Conservation (phyloP, 2,329 filamentous ascomycete genomes). For the Colletotrichum falcatum region DNA sequence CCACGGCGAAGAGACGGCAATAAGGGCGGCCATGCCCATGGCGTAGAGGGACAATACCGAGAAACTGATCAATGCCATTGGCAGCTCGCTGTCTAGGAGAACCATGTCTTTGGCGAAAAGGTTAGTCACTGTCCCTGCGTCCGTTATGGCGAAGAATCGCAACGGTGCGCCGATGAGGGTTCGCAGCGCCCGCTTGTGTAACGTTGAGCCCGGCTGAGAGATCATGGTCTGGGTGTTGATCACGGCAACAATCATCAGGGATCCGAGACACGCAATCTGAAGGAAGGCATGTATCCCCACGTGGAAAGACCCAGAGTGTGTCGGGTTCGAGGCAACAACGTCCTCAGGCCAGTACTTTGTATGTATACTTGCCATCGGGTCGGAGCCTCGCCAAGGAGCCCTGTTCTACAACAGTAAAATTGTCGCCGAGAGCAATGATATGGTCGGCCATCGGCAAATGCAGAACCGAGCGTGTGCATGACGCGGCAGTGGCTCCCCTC, state of each 20-base stretch:
- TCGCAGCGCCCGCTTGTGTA: constrained; percentile 49
- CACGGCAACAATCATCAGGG: constrained; percentile 43
- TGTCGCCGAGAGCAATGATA: constrained; percentile 56
- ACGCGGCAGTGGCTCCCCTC: constrained; percentile 45
- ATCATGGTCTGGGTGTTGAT: too few relatives aligned
- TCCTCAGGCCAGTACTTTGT: constrained; percentile 57
- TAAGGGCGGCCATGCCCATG: constrained; percentile 60
- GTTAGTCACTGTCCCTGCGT: constrained; percentile 56
- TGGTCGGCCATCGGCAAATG: constrained; percentile 57
- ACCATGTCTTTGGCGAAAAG: constrained; percentile 60
- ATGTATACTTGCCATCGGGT: constrained; percentile 53
- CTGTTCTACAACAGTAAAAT: constrained; percentile 57
- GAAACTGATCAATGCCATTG: constrained; percentile 50
- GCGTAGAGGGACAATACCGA: constrained; percentile 43
- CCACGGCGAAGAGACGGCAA: constrained; percentile 57
- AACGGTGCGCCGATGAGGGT: constrained; percentile 53
- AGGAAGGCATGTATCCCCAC: constrained; percentile 49
- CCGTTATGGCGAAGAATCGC: constrained; percentile 57
- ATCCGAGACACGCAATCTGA: constrained; percentile 38
- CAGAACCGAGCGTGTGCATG: constrained; percentile 55
- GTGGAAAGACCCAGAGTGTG: constrained; percentile 45
- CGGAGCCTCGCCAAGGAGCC: constrained; percentile 54
- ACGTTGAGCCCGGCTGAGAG: too few relatives aligned
- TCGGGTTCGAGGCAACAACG: constrained; percentile 34
- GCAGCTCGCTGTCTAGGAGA: constrained; percentile 55